These are phyloP conservation scores for Aspergillus heteromorphus DNA, from an alignment of 495 filamentous ascomycete species.

Conservation along the genomic window DNA sequence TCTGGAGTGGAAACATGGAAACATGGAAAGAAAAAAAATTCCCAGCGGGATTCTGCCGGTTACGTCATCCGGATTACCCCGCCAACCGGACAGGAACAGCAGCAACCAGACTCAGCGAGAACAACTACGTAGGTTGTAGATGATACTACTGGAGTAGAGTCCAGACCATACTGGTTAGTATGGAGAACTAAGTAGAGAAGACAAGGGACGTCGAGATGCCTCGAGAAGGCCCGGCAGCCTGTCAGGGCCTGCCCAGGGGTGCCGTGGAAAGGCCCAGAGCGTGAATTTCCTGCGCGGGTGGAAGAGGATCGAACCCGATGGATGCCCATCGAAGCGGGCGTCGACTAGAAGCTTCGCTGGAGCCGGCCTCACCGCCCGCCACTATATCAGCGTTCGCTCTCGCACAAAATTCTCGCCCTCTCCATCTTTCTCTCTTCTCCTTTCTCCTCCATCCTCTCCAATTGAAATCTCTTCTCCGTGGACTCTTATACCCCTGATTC, in stretches of 20 bases:
- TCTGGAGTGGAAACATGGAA: not conserved
- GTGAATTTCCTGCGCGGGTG: constrained; percentile 12
- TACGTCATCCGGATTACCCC: constrained; percentile 19
- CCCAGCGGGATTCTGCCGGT: not conserved
- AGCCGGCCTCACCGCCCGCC: constrained; percentile 40
- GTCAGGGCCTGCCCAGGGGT: not conserved
- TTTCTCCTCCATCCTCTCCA: not conserved
- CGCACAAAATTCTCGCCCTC: constrained; percentile 25
- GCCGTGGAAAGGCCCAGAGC: constrained; percentile 14
- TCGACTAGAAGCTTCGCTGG: constrained; percentile 43
- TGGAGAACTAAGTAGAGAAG: no score
- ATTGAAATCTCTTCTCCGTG: constrained; percentile 3
- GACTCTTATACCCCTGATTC: constrained; percentile 15
- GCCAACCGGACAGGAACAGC: constrained; percentile 6
- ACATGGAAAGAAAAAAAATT: no score
- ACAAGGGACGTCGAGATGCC: no score
- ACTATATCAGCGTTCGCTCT: constrained; percentile 35
- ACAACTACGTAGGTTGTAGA: not conserved
- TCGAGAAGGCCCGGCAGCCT: not conserved
- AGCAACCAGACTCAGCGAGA: no score
- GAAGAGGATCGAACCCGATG: constrained; percentile 40
- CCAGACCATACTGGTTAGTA: no score
- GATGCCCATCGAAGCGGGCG: constrained; percentile 36
- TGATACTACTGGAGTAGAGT: not conserved
- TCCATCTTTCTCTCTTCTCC: constrained; percentile 10